Conservation (phyloP, 495 filamentous ascomycete species). For the Penicillium subrubescens region DNA sequence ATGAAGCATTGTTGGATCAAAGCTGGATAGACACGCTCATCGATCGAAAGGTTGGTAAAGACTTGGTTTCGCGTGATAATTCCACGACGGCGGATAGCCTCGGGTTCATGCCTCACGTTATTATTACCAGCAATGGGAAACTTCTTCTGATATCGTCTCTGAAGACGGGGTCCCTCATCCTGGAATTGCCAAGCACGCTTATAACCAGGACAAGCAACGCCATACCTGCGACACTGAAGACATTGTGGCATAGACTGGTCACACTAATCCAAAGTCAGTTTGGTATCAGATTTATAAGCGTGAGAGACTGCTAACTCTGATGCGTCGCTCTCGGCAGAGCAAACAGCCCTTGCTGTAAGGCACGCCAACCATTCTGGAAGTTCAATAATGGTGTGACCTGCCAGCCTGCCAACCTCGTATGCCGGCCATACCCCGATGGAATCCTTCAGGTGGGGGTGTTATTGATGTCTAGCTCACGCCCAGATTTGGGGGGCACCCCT, state of each 20-base stretch:
- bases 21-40: conserved; percentile 10
- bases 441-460: background rate
- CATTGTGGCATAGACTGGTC: conserved; percentile 10
- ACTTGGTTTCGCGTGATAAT: background rate
- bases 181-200: conserved; percentile 11
- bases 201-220: conserved; percentile 8
- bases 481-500: background rate
- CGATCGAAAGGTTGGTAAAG: conserved; percentile 1
- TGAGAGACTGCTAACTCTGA: conserved; percentile 4
- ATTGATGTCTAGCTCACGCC: background rate
- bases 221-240: conserved; percentile 7
- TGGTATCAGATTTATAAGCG: background rate
- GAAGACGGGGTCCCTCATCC: conserved; percentile 11
- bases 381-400: background rate
- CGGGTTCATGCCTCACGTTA: background rate
- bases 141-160: conserved; percentile 8
- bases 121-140: background rate
- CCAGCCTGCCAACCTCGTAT: background rate
- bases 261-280: conserved; percentile 9
- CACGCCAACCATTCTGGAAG: conserved; percentile 5
- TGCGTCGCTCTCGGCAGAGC: conserved; percentile 13
- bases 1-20: conserved; percentile 6
- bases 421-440: background rate
- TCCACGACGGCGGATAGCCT: background rate
- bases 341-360: conserved; percentile 12